Conservation (phyloP, 306 rosid genomes). For the cucumber (Cucumis sativus) region DNA sequence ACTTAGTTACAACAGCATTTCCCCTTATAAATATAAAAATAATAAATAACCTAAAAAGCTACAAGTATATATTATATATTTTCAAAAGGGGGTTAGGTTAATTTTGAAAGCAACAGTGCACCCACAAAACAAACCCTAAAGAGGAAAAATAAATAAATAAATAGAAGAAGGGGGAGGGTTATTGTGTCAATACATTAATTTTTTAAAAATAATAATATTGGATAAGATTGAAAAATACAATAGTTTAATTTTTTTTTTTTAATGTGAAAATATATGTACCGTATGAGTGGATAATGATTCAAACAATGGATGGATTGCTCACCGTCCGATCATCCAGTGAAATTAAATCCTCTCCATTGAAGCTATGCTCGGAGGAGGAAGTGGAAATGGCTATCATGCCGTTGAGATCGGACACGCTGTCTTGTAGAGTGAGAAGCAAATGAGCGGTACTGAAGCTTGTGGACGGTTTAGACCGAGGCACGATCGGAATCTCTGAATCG, state of each 20-base stretch:
- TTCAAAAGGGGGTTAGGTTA: neutral
- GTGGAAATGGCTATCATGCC: constrained; percentile 57
- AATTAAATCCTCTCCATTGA: constrained; percentile 38
- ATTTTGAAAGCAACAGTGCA: constrained; percentile 17
- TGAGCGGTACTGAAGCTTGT: constrained; percentile 61
- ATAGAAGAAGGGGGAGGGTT: neutral
- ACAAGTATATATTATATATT: neutral
- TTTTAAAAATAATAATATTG: neutral
- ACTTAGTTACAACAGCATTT: neutral
- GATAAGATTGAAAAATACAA: neutral
- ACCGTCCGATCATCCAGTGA: constrained; percentile 18
- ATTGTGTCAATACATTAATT: neutral
- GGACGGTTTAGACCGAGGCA: constrained; percentile 61
- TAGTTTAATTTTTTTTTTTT: neutral
- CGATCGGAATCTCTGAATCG: constrained; percentile 74
- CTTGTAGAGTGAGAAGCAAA: constrained; percentile 62
- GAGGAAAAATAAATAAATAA: neutral
- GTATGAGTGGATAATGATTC: constrained; percentile 13
- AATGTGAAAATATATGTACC: constrained; percentile 7
- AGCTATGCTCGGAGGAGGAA: constrained; percentile 44
- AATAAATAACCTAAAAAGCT: constrained; percentile 3
- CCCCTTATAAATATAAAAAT: neutral
- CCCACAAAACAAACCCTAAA: neutral
- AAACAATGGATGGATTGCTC: neutral
- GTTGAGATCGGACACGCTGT: constrained; percentile 81